Evolutionary conservation across 257 asterid species (phyloP).

Genomic region (Linaria vulgaris): DNA sequence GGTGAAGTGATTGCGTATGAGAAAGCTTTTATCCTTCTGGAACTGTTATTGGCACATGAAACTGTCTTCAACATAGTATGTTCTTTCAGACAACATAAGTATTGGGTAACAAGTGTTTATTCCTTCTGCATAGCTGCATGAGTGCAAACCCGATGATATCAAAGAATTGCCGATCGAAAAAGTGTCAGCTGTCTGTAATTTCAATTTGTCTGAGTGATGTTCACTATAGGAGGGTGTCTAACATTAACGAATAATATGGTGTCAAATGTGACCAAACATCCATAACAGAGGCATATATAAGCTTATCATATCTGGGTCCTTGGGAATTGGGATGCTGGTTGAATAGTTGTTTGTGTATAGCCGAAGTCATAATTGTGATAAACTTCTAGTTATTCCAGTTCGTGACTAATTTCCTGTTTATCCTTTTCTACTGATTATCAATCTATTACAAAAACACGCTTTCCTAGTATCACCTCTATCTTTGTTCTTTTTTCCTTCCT

Average conservation of each 20-base stretch:
- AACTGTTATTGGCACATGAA: neutral
- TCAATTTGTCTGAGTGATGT: neutral
- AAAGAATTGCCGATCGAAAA: neutral
- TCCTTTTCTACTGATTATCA: conserved; percentile 15
- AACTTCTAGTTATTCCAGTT: neutral
- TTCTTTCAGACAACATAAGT: neutral
- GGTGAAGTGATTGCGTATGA: too few relatives aligned
- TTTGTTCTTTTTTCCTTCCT: neutral
- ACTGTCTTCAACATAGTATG: too few relatives aligned
- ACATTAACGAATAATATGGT: conserved; percentile 9
- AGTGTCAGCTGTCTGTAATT: too few relatives aligned
- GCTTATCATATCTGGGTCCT: neutral
- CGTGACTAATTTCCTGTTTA: conserved; percentile 17
- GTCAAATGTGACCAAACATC: conserved; percentile 13
- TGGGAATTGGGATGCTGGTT: neutral
- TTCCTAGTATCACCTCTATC: neutral
- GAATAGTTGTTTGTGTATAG: conserved; percentile 17
- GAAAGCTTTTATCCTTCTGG: neutral
- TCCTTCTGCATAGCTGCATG: neutral
- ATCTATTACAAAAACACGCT: neutral
- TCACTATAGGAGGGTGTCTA: conserved; percentile 3
- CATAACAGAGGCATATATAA: neutral
- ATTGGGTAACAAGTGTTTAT: too few relatives aligned
- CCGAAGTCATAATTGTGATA: conserved; percentile 1
- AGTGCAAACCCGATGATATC: neutral